Base-by-base conservation (phyloP, 768 basidiomycete species). In the Phanerodontia chrysosporium region DNA sequence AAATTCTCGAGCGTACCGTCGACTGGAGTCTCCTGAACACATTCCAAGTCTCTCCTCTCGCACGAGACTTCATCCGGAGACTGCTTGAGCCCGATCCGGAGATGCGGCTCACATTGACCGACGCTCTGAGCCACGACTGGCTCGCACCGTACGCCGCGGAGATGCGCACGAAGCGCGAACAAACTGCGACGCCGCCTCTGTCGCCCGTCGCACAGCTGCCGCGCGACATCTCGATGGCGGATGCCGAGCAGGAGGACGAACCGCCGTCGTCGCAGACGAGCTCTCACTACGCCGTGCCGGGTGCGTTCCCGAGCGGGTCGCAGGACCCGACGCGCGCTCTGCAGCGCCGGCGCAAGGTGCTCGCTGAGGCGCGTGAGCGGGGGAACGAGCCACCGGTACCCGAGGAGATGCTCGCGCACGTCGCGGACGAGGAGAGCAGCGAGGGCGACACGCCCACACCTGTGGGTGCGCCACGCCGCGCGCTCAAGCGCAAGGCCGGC, bases 101-200 rank as follows among this genome's bases (percentile, higher is more conserved):
- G 0, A 61, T 69, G 14, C 85, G 95, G n/a, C 83, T 96, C 81
- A 83, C 86, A 6, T 78, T 95, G 59, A 74, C 77, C 2, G 77
- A 81, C 0, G 88, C 94, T 0, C 79, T 90, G 10, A 27, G 71
- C 0, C 94, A 98, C 65, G 83, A 84, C 0, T 98, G 96, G 96
- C 78, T 98, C 2, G 36, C 60, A 14, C 54, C 35, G n/a, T 52
- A 49, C 28, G 30, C 25, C 7, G 24, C 48, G 27, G 39, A 25
- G 18, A 18, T 16, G 21, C 14, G 21, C 4, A 12, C 49, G 9
- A 32, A 49, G 24, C 52, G 25, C 28, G 28, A 35, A 22, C 49
- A 28, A n/a, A 49, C 49, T 5, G 48, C 36, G 32, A 58, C 48
- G 60, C 57, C 39, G 16, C 57, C 55, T 46, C 55, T 29, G 14